These are phyloP conservation scores for Juglanconis oblonga DNA, from an alignment of 2,329 filamentous ascomycete genomes.

Conservation along the genomic window DNA sequence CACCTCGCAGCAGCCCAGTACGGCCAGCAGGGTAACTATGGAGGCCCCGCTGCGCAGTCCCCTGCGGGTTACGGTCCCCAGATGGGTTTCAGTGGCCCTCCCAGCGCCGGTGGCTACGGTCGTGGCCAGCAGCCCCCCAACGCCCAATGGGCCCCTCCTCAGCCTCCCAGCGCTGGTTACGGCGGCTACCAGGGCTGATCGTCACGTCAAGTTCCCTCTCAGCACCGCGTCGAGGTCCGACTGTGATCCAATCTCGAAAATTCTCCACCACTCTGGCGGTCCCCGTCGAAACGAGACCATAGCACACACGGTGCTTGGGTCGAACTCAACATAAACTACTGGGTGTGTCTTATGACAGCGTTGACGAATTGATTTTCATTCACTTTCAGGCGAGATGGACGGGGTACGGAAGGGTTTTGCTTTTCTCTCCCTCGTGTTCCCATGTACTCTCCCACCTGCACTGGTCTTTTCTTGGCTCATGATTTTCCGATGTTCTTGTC, in stretches of 20 bases:
- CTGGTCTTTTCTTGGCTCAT: constrained; percentile 3
- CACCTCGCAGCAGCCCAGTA: constrained; percentile 51
- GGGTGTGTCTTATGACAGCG: constrained; percentile 1
- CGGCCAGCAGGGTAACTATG: constrained; percentile 67
- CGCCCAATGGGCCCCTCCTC: constrained; percentile 49
- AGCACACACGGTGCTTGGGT: constrained; percentile 4
- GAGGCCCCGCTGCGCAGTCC: constrained; percentile 55
- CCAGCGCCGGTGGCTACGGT: constrained; percentile 80
- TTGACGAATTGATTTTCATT: neutral
- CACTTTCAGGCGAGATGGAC: neutral
- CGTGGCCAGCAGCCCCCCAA: constrained; percentile 65
- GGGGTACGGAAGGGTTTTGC: neutral
- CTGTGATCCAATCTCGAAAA: neutral
- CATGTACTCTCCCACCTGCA: neutral
- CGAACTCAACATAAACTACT: neutral
- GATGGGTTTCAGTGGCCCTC: constrained; percentile 68
- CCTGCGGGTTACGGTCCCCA: constrained; percentile 63
- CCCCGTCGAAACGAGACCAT: neutral
- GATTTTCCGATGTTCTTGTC: constrained; percentile 16
- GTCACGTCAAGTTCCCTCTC: neutral
- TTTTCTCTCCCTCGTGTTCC: neutral
- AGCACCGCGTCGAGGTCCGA: neutral
- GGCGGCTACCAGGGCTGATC: constrained; percentile 61
- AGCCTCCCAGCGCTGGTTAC: constrained; percentile 59
- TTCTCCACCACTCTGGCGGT: neutral